Percentiles rank a stretch among this genome's conserved stretches.
These are phyloP conservation scores for Thermothielavioides terrestris DNA, from an alignment of 495 filamentous ascomycete species.

Conservation along the genomic window DNA sequence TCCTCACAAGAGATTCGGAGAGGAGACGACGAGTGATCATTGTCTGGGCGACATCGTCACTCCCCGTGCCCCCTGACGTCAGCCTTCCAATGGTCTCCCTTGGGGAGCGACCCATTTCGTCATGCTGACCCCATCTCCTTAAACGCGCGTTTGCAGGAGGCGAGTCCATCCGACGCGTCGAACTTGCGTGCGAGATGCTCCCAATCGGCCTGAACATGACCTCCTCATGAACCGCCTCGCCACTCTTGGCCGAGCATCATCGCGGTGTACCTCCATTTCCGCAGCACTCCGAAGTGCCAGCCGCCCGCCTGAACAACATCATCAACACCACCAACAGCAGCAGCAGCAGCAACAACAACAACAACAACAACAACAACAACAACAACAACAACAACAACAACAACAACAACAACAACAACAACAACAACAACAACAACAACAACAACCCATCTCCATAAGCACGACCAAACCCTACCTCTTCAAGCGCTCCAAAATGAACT, in stretches of 20 bases:
- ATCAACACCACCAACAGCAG: neutral
- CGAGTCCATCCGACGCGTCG: neutral
- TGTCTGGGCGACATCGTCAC: no score
- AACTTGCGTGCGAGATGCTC: neutral
- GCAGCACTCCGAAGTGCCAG: neutral
- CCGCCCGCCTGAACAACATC: no score
- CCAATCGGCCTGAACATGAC: neutral
- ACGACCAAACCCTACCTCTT: neutral
- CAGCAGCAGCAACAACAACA: neutral
- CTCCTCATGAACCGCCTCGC: neutral
- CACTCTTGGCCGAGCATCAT: neutral
- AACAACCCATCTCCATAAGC: neutral
- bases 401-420: neutral
- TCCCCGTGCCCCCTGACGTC: slow-evolving; percentile 5
- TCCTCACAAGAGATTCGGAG: no score
- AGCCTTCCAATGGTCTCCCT: neutral
- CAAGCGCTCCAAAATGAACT: slow-evolving; percentile 1
- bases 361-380: neutral
- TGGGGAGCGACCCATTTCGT: neutral
- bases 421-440: neutral
- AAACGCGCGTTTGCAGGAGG: neutral
- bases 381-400: neutral
- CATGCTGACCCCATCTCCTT: neutral
- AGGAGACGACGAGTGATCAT: no score
- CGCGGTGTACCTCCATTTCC: neutral